phyloP scores from a whole-genome alignment of 805 yeast genomes.

The Wickerhamiella occidentalis region DNA sequence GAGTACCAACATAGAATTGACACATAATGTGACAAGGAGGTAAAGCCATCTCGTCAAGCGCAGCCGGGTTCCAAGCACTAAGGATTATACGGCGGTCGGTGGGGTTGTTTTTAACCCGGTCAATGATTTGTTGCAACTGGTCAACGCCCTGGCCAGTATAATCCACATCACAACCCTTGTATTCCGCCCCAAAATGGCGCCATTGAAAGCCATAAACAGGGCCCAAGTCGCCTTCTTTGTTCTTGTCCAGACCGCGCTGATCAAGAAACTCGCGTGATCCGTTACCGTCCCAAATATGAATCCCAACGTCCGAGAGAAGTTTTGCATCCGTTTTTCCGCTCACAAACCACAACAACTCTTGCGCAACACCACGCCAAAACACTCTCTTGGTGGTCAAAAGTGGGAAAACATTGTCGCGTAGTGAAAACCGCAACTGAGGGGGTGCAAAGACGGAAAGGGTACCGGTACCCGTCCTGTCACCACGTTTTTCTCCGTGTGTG shows the following conservation, averaged over 20 bases:
- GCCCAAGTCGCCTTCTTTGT: slow-evolving; percentile 90
- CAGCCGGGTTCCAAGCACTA: slow-evolving; percentile 99
- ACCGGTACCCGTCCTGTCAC: slow-evolving; percentile 97
- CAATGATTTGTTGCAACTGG: slow-evolving; percentile 69
- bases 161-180: slow-evolving; percentile 73
- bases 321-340: slow-evolving; percentile 84
- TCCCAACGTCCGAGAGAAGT: slow-evolving; percentile 64
- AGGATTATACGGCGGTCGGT: slow-evolving; percentile 87
- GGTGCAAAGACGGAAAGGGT: slow-evolving; percentile 87
- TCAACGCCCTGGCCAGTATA: slow-evolving; percentile 83
- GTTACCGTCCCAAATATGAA: slow-evolving; percentile 98
- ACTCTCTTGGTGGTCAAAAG: slow-evolving; percentile 86
- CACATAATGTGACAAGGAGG: slow-evolving; percentile 98
- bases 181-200: slow-evolving; percentile 97
- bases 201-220: slow-evolving; percentile 99
- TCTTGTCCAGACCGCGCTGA: slow-evolving; percentile 59
- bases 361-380: slow-evolving; percentile 75
- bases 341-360: slow-evolving; percentile 88
- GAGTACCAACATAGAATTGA: slow-evolving; percentile 86
- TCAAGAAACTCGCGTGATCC: slow-evolving; percentile 89
- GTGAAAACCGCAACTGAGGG: slow-evolving; percentile 77
- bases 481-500: slow-evolving; percentile 75
- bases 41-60: slow-evolving; percentile 82
- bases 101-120: slow-evolving; percentile 75
- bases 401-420: slow-evolving; percentile 67